These are phyloP conservation scores for Phytophthora cactorum DNA, from an alignment of 352 stramenopile species.

Conservation along the genomic window DNA sequence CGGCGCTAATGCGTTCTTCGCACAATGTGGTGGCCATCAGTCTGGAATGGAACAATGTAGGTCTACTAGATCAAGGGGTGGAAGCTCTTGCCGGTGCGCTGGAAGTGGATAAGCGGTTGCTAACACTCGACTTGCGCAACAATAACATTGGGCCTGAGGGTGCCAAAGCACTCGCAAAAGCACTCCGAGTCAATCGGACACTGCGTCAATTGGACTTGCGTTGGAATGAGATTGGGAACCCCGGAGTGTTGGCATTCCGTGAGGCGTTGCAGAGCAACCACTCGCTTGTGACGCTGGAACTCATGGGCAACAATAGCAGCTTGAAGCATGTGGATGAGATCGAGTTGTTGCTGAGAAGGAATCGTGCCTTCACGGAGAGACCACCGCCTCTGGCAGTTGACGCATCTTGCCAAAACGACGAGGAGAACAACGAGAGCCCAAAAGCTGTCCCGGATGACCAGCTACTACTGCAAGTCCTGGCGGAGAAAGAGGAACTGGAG, in stretches of 20 bases:
- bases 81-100: constrained; percentile 66
- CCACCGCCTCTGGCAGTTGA: constrained; percentile 24
- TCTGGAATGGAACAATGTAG: constrained; percentile 88
- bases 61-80: constrained; percentile 75
- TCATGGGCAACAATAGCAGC: constrained; percentile 83
- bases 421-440: constrained; percentile 22
- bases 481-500: constrained; percentile 72
- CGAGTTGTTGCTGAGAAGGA: constrained; percentile 59
- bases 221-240: constrained; percentile 84
- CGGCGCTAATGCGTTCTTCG: constrained; percentile 53
- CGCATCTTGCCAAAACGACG: constrained; percentile 35
- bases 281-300: constrained; percentile 61
- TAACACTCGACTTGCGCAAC: constrained; percentile 82
- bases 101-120: constrained; percentile 65
- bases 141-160: constrained; percentile 84
- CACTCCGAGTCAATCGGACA: constrained; percentile 64
- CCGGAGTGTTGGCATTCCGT: constrained; percentile 71
- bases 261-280: constrained; percentile 78
- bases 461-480: constrained; percentile 66
- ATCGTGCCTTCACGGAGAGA: constrained; percentile 51
- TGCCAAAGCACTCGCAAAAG: constrained; percentile 62
- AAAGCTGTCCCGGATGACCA: constrained; percentile 43
- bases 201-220: constrained; percentile 80
- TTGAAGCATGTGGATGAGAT: constrained; percentile 75
- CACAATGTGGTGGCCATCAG: constrained; percentile 67